These are phyloP conservation scores for Rhodotorula babjevae DNA, from an alignment of 768 basidiomycete species.

Conservation along the genomic window DNA sequence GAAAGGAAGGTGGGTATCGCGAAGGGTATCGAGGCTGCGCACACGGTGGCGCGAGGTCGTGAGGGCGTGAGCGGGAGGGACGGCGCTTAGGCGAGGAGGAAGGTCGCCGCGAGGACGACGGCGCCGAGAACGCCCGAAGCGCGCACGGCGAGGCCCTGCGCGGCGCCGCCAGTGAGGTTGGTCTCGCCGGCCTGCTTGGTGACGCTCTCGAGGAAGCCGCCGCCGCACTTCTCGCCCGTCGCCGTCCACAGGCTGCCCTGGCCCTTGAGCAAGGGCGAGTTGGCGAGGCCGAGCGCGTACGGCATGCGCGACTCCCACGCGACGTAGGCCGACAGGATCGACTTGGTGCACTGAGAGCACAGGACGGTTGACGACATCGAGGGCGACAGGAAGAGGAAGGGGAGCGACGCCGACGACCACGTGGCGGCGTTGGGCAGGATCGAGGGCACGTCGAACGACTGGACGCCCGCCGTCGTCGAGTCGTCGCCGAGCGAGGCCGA, in stretches of 20 bases:
- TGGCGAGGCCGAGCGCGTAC: slow-evolving; percentile 65
- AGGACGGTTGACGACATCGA: slow-evolving; percentile 54
- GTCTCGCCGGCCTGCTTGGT: slow-evolving; percentile 30
- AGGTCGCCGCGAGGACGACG: neutral
- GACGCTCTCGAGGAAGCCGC: slow-evolving; percentile 49
- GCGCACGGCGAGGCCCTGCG: neutral
- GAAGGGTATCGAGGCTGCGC: too few relatives aligned
- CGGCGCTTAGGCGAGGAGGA: neutral
- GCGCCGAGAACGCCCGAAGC: neutral
- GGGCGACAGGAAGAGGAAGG: slow-evolving; percentile 72
- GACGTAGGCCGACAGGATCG: slow-evolving; percentile 70
- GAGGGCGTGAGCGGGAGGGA: too few relatives aligned
- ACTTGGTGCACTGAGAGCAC: slow-evolving; percentile 77
- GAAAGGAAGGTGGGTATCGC: too few relatives aligned
- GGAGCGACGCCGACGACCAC: slow-evolving; percentile 55
- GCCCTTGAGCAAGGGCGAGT: slow-evolving; percentile 61
- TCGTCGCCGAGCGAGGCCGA: neutral
- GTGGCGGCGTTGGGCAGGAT: slow-evolving; percentile 50
- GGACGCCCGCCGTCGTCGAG: neutral
- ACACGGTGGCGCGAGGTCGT: too few relatives aligned
- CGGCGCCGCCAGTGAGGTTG: slow-evolving; percentile 27
- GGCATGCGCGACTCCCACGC: slow-evolving; percentile 64
- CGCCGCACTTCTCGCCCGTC: slow-evolving; percentile 63
- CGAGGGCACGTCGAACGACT: slow-evolving; percentile 21
- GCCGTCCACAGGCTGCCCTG: slow-evolving; percentile 65